A percentile compares a stretch with the other conserved stretches of the same genome.
Conservation (phyloP, 192 early-diverging fungal species). For the Dissophora globulifera region DNA sequence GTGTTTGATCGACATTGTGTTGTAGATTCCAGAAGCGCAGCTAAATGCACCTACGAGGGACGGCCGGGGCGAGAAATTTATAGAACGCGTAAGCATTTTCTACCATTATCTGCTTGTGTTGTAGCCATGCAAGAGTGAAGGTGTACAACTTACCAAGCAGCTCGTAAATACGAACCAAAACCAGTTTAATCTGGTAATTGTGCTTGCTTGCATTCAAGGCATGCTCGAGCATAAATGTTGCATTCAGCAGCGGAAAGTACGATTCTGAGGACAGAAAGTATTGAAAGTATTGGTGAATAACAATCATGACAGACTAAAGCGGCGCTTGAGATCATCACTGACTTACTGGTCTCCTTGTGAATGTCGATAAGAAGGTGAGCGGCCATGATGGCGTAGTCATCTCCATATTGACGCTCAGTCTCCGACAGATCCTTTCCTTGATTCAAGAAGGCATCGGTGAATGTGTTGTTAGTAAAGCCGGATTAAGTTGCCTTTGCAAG, state of each 20-base stretch:
- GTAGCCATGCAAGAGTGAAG: not conserved
- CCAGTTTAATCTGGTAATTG: conserved; percentile 88
- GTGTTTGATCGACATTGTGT: conserved; percentile 88
- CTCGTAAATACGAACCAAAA: conserved; percentile 86
- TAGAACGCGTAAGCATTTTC: too few relatives aligned
- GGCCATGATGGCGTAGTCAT: conserved; percentile 78
- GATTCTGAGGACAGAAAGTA: conserved; percentile 20
- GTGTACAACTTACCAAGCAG: conserved; percentile 65
- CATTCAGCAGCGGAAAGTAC: conserved; percentile 54
- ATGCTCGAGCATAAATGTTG: conserved; percentile 76
- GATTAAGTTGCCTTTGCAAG: too few relatives aligned
- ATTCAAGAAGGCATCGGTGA: conserved; percentile 4
- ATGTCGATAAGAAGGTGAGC: conserved; percentile 67
- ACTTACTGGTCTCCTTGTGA: conserved; percentile 58
- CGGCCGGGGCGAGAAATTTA: too few relatives aligned
- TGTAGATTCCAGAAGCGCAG: conserved; percentile 69
- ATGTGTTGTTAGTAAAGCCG: not conserved
- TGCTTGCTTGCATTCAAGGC: conserved; percentile 78
- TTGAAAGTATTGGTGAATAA: not conserved
- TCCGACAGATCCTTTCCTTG: conserved; percentile 67
- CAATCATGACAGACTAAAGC: too few relatives aligned
- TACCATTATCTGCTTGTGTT: too few relatives aligned
- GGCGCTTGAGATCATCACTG: too few relatives aligned
- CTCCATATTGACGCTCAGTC: conserved; percentile 82
- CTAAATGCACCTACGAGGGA: conserved; percentile 69